Conservation (phyloP, 495 filamentous ascomycete genomes). For the Lineolata rhizophorae region DNA sequence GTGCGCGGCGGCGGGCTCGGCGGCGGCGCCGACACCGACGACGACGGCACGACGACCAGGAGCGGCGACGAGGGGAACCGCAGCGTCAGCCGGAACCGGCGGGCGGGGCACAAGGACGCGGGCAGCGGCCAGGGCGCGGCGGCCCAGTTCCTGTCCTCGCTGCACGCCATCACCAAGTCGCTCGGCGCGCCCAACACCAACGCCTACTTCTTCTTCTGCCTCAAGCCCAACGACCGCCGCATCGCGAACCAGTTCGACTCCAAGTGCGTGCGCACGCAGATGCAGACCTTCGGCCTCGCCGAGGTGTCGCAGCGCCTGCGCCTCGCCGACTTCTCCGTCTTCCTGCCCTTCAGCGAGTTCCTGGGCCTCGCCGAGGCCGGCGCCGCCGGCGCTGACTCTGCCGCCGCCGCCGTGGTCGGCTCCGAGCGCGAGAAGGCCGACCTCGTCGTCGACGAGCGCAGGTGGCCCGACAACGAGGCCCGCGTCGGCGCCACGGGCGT, state of each 20-base stretch:
- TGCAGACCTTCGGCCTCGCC: conserved; percentile 89
- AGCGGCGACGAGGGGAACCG: conserved; percentile 9
- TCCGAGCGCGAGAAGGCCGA: conserved; percentile 88
- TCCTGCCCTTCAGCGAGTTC: conserved; percentile 91
- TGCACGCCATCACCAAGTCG: conserved; percentile 74
- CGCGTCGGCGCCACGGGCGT: conserved; percentile 79
- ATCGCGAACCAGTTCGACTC: conserved; percentile 98
- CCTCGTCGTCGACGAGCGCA: conserved; percentile 64
- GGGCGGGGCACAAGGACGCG: conserved; percentile 14
- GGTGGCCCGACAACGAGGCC: conserved; percentile 84
- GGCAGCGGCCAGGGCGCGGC: conserved; percentile 56
- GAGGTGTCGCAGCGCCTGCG: conserved; percentile 86
- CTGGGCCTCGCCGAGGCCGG: conserved; percentile 61
- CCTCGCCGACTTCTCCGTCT: conserved; percentile 86
- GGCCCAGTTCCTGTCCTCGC: conserved; percentile 71
- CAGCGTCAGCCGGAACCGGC: not conserved
- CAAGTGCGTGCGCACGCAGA: conserved; percentile 86
- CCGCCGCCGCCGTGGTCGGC: conserved; percentile 36
- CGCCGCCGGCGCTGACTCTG: not conserved
- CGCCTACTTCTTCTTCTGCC: conserved; percentile 86
- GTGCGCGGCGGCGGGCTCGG: too few species aligned
- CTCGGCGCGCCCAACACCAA: conserved; percentile 64
- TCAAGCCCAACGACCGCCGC: conserved; percentile 91
- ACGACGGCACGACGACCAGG: conserved; percentile 29
- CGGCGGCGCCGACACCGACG: conserved; percentile 23